These are phyloP conservation scores for Mycena kentingensis DNA, from an alignment of 768 basidiomycete species.

Conservation along the genomic window DNA sequence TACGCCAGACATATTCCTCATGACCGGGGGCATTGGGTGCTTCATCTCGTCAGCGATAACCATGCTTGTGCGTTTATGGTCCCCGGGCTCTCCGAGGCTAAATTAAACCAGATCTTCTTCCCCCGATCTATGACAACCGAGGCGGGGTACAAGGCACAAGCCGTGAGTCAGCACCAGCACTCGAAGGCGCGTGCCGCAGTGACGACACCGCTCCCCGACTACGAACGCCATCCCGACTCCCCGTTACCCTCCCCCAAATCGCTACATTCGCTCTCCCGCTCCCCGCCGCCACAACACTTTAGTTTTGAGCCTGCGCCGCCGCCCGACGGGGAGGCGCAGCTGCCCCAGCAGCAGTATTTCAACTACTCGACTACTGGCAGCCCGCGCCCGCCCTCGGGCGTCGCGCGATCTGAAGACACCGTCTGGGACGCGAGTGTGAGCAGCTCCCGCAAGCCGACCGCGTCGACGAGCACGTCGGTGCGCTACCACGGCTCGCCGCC, in stretches of 20 bases:
- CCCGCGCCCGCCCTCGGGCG: conserved; percentile 28
- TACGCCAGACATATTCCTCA: conserved; percentile 62
- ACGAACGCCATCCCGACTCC: conserved; percentile 30
- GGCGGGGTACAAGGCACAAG: conserved; percentile 57
- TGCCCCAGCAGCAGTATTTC: conserved; percentile 17
- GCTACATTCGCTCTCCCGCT: conserved; percentile 7
- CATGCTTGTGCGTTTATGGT: conserved; percentile 57
- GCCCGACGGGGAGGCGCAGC: conserved; percentile 10
- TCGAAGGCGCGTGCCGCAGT: conserved; percentile 32
- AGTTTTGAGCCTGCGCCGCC: neutral
- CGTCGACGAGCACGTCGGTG: conserved; percentile 31
- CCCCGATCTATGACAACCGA: conserved; percentile 71
- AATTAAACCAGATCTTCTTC: conserved; percentile 65
- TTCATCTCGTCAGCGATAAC: conserved; percentile 82
- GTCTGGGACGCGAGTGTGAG: conserved; percentile 32
- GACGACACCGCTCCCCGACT: conserved; percentile 32
- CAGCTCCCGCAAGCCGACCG: conserved; percentile 15
- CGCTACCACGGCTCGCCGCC: conserved; percentile 25
- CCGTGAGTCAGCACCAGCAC: conserved; percentile 25
- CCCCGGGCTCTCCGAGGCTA: neutral
- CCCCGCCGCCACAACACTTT: conserved; percentile 1
- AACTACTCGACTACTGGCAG: neutral
- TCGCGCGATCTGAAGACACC: conserved; percentile 32
- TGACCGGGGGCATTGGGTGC: conserved; percentile 73
- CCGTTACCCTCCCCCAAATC: conserved; percentile 20